Evolutionary conservation across 2,329 filamentous ascomycete genomes (phyloP), one percentile per base, ranked within the genome.

Genomic region (Nannizzia gypsea): DNA sequence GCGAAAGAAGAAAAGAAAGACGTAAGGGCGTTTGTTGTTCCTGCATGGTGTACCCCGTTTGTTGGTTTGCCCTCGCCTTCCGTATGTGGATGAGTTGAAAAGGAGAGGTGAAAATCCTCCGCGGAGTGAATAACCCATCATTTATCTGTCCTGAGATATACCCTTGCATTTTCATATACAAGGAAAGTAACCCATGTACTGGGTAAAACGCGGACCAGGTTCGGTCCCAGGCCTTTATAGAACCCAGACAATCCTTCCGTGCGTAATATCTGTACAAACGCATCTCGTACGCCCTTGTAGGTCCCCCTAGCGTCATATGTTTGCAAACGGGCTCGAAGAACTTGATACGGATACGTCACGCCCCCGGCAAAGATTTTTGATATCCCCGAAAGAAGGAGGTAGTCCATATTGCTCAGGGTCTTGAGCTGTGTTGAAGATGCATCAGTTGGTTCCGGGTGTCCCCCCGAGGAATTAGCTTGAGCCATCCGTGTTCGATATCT

Each of bases 111-210:
- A 2, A 44, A 20, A 17, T 17, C 6, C 8, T 15, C 44, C 26
- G 20, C 26, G 26, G 13, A 17, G 11, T 48, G 11, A 28, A n/a
- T 34, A n/a, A 40, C 13, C 13, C 9, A 36, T 56, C 34, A 56
- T 40, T 56, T 56, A 20, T 24, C 17, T 42, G 22, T 13, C 40
- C 11, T 15, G 5, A 54, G 71, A 70, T 89, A 86, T 65, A 82
- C 84, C 74, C 87, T 90, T 62, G 87, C 86, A 73, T 97, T 97
- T 77, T 99, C 93, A 74, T 97, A 97, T 24, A 97, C 91, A 67
- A 99, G 74, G 71, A 99, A 97, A 1, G 92, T 97, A 59, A 96
- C 89, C 83, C 93, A 95, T 2, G 93, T 97, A 34, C 90, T 91
- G 2, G 93, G 93, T 72, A 99, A 79, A 28, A 97, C 93, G 63